phyloP scores from a whole-genome alignment of 345 rosid genomes.

The Salix exigua region DNA sequence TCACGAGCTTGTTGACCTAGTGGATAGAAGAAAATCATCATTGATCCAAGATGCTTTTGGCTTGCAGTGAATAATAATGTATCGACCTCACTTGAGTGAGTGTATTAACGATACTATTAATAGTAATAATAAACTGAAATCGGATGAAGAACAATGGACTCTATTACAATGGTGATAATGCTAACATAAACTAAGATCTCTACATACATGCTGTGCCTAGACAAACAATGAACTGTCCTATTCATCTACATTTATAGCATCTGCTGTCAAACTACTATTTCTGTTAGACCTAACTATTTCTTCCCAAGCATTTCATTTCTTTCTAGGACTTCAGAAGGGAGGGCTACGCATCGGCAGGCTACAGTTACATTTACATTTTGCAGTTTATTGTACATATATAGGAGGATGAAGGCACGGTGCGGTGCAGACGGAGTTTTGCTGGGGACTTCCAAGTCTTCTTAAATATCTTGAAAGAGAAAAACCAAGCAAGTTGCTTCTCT shows the following conservation, averaged over 20 bases:
- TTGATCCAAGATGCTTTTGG: too few species aligned
- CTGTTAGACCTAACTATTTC: slow-evolving; percentile 27
- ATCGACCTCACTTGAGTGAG: too few species aligned
- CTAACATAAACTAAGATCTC: neutral
- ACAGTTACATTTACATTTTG: slow-evolving; percentile 16
- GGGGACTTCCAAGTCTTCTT: neutral
- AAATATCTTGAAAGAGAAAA: neutral
- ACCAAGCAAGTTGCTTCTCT: neutral
- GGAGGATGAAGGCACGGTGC: neutral
- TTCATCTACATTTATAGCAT: slow-evolving; percentile 19
- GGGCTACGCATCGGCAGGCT: slow-evolving; percentile 1
- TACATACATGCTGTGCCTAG: slow-evolving; percentile 2
- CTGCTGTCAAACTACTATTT: neutral
- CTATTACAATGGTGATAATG: neutral
- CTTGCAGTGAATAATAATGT: too few species aligned
- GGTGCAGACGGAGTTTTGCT: neutral
- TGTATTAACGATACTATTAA: too few species aligned
- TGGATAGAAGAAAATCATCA: too few species aligned
- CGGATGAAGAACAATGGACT: neutral
- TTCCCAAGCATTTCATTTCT: slow-evolving; percentile 18
- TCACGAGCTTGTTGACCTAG: too few species aligned
- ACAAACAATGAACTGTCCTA: slow-evolving; percentile 9
- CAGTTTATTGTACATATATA: slow-evolving; percentile 22
- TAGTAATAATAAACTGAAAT: neutral
- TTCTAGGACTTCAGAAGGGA: slow-evolving; percentile 9